Evolutionary conservation across 805 yeast genomes (phyloP).

Genomic region (Limtongozyma cylindracea): DNA sequence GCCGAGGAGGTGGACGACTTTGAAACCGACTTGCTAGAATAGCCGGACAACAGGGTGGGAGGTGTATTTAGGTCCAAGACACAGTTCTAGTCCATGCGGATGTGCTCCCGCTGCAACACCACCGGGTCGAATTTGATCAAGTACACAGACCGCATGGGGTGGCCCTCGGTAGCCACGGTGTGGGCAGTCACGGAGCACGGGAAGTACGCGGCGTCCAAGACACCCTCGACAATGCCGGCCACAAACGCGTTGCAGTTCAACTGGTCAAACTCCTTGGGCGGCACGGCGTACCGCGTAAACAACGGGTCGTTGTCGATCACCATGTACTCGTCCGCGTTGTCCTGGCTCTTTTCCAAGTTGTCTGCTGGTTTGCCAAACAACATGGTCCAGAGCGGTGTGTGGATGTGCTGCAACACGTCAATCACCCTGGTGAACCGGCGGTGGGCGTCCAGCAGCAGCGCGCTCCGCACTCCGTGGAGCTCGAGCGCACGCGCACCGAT

Average conservation of each 20-base stretch:
- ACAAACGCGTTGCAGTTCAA: conserved; percentile 63
- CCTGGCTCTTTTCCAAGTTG: conserved; percentile 49
- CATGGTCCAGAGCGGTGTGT: conserved; percentile 46
- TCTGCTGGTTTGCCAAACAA: conserved; percentile 56
- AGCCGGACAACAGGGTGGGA: too few species aligned
- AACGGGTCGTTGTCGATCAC: conserved; percentile 55
- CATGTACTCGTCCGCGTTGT: conserved; percentile 47
- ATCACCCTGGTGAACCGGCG: conserved; percentile 43
- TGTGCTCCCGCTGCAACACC: conserved; percentile 26
- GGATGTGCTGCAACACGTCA: conserved; percentile 47
- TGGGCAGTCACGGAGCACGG: conserved; percentile 69
- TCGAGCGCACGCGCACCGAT: conserved; percentile 55
- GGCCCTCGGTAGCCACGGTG: conserved; percentile 30
- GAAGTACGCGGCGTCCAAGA: conserved; percentile 48
- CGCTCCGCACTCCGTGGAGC: conserved; percentile 30
- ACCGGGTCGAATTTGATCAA: conserved; percentile 41
- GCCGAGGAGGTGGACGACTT: conserved; percentile 32
- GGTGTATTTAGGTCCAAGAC: too few species aligned
- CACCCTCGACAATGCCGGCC: conserved; percentile 72
- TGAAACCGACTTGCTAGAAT: conserved; percentile 5
- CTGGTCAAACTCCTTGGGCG: conserved; percentile 58
- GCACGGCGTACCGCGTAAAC: conserved; percentile 43
- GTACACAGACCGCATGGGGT: conserved; percentile 49
- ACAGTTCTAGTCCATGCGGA: conserved; percentile 11
- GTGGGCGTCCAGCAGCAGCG: conserved; percentile 36